phyloP scores from a whole-genome alignment of 2,329 filamentous ascomycete species.

The Hypoxylon sp. region DNA sequence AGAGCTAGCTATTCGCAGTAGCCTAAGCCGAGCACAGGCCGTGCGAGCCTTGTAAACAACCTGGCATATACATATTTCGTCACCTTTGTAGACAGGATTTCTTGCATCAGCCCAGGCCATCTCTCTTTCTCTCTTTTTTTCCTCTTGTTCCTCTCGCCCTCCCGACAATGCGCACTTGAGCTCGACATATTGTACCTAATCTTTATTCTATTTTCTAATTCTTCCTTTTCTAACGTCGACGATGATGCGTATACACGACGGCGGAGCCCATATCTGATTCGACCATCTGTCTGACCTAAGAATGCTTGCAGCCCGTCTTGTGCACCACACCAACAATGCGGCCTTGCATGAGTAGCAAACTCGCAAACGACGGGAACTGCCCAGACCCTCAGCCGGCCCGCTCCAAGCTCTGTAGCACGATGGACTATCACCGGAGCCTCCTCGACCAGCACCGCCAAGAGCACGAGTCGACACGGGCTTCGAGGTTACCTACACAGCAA shows the following conservation, averaged over 20 bases:
- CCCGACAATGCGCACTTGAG: slow-evolving; percentile 23
- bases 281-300: slow-evolving; percentile 10
- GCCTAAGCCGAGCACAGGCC: no score
- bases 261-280: background rate
- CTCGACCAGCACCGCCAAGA: slow-evolving; percentile 36
- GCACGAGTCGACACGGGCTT: slow-evolving; percentile 17
- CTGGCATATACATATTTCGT: no score
- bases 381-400: slow-evolving; percentile 25
- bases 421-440: slow-evolving; percentile 41
- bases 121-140: background rate
- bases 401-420: slow-evolving; percentile 30
- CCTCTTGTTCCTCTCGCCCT: slow-evolving; percentile 19
- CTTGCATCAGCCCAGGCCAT: background rate
- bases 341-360: slow-evolving; percentile 21
- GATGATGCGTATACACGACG: slow-evolving; percentile 9
- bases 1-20: no score
- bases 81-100: background rate
- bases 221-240: slow-evolving; percentile 1
- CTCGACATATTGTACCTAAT: slow-evolving; percentile 17
- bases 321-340: slow-evolving; percentile 27
- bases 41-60: no score
- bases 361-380: slow-evolving; percentile 32
- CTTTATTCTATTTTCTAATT: slow-evolving; percentile 8
- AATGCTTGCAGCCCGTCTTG: slow-evolving; percentile 10
- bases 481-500: slow-evolving; percentile 6